phyloP scores from a whole-genome alignment of 805 yeast species.

The Candida maltosa region DNA sequence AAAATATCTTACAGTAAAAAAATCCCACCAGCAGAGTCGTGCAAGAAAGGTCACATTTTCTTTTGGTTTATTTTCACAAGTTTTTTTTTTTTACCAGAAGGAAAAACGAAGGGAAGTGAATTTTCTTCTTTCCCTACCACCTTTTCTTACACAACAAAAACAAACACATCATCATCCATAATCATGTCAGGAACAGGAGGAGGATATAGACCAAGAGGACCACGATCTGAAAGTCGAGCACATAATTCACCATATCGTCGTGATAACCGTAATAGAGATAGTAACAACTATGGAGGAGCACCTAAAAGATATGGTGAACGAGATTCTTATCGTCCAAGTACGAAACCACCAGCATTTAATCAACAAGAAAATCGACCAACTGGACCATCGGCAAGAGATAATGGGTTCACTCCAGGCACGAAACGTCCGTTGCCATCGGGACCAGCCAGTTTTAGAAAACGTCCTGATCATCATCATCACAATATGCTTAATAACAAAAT shows the following conservation, averaged over 20 bases:
- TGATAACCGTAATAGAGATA: constrained; percentile 4
- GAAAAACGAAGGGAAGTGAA: too few relatives aligned
- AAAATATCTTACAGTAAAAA: too few relatives aligned
- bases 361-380: constrained; percentile 1
- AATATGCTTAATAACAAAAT: neutral
- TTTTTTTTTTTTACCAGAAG: too few relatives aligned
- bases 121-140: too few relatives aligned
- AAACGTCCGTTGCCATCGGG: constrained; percentile 15
- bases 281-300: constrained; percentile 13
- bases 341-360: neutral
- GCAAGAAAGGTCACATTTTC: too few relatives aligned
- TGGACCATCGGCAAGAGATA: constrained; percentile 1
- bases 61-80: too few relatives aligned
- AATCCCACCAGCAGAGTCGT: too few relatives aligned
- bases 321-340: constrained; percentile 18
- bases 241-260: constrained; percentile 3
- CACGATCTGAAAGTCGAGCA: constrained; percentile 14
- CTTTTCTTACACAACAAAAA: too few relatives aligned
- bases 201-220: constrained; percentile 30
- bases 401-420: neutral
- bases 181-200: too few relatives aligned
- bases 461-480: constrained; percentile 1
- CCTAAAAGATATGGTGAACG: constrained; percentile 19
- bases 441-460: constrained; percentile 16
- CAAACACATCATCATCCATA: too few relatives aligned